Conservation (phyloP, 1,139 yeast genomes). For the Suhomyces kunorum region DNA sequence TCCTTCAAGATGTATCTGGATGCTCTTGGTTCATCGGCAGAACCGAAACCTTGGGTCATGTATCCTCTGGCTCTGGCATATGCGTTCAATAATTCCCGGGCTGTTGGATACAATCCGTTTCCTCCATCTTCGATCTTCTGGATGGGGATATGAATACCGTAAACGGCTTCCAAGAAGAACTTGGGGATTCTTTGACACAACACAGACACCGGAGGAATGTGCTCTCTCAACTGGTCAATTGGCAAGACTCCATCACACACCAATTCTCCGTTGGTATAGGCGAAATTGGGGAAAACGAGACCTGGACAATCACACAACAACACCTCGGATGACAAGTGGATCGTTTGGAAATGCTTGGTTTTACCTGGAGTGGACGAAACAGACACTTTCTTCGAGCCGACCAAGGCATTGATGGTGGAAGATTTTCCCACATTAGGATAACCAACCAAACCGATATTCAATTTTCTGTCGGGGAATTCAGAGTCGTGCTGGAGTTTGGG, state of each 20-base stretch:
- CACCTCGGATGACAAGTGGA: conserved; percentile 77
- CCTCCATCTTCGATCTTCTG: conserved; percentile 85
- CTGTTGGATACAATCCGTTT: conserved; percentile 75
- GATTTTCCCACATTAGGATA: conserved; percentile 97
- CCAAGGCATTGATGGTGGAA: conserved; percentile 91
- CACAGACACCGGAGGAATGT: conserved; percentile 85
- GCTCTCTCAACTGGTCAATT: conserved; percentile 93
- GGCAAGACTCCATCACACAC: conserved; percentile 98
- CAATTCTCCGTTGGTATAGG: conserved; percentile 92
- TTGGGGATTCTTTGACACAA: conserved; percentile 90
- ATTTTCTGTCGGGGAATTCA: conserved; percentile 58
- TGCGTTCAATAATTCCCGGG: conserved; percentile 85
- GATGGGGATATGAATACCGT: conserved; percentile 86
- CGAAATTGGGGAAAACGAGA: conserved; percentile 96
- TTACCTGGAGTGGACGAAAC: conserved; percentile 99
- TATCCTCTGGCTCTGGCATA: conserved; percentile 97
- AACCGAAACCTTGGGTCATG: conserved; percentile 96
- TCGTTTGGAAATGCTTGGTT: conserved; percentile 98
- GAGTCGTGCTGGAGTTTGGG: conserved; percentile 65
- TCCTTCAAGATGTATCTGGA: conserved; percentile 91
- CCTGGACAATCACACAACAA: conserved; percentile 98
- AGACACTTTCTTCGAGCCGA: conserved; percentile 94
- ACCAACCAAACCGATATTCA: conserved; percentile 95
- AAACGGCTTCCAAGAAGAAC: conserved; percentile 82
- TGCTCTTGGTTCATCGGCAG: conserved; percentile 96